phyloP scores from a whole-genome alignment of 2,329 filamentous ascomycete species.

The Fonsecaea pugnacius region DNA sequence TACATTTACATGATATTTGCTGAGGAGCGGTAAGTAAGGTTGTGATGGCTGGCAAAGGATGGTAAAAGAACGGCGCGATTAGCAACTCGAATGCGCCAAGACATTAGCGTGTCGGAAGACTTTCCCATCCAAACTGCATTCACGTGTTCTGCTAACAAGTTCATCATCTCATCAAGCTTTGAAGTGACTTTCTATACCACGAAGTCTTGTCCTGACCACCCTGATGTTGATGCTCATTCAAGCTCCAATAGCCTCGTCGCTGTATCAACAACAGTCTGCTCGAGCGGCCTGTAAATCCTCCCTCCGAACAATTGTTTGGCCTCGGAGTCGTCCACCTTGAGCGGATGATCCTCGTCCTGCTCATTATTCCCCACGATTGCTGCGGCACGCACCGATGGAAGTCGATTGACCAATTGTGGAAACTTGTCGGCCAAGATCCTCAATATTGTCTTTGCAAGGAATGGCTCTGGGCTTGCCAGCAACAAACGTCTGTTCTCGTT shows the following conservation, averaged over 20 bases:
- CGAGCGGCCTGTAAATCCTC: conserved; percentile 7
- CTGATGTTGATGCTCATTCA: background rate
- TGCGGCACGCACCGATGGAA: conserved; percentile 5
- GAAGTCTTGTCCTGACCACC: background rate
- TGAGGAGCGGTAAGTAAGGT: background rate
- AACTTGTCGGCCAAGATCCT: conserved; percentile 10
- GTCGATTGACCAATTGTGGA: conserved; percentile 3
- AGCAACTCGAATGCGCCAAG: background rate
- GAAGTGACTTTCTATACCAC: too few relatives aligned
- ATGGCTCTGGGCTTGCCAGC: conserved; percentile 15
- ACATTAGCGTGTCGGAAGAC: background rate
- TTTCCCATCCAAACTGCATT: background rate
- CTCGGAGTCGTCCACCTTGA: conserved; percentile 13
- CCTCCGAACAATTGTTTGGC: conserved; percentile 9
- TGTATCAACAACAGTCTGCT: conserved; percentile 16
- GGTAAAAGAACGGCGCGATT: background rate
- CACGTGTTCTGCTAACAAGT: background rate
- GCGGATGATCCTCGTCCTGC: conserved; percentile 1
- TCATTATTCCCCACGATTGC: conserved; percentile 15
- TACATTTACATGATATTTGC: background rate
- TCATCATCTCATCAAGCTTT: too few relatives aligned
- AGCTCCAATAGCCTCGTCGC: conserved; percentile 13
- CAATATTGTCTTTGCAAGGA: conserved; percentile 7
- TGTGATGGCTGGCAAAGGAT: background rate
- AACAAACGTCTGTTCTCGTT: conserved; percentile 13